phyloP scores from a whole-genome alignment of 2,329 filamentous ascomycete genomes.

The Neoascochyta sp. region DNA sequence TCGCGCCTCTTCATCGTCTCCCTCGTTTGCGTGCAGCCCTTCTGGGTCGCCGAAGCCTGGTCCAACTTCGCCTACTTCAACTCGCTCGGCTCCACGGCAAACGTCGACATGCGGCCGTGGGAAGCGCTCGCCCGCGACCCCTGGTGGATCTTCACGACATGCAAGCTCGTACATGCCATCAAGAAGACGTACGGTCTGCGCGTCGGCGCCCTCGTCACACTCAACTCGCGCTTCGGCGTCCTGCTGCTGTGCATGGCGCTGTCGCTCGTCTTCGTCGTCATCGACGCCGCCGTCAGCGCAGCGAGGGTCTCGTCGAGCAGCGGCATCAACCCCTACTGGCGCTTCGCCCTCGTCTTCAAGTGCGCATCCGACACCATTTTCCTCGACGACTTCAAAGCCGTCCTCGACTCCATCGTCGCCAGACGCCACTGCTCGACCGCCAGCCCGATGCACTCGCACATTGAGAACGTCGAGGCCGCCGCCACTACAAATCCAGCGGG shows the following conservation, averaged over 20 bases:
- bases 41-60: slow-evolving; percentile 36
- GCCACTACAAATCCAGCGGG: slow-evolving; percentile 21
- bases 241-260: slow-evolving; percentile 35
- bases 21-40: slow-evolving; percentile 31
- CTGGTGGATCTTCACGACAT: slow-evolving; percentile 39
- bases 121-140: slow-evolving; percentile 34
- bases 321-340: slow-evolving; percentile 38
- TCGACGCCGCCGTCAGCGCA: slow-evolving; percentile 30
- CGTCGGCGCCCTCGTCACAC: slow-evolving; percentile 20
- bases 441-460: too few species aligned
- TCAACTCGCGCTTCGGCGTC: slow-evolving; percentile 32
- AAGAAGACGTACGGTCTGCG: slow-evolving; percentile 34
- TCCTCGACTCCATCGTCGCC: slow-evolving; percentile 35
- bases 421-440: too few species aligned
- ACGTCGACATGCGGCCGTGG: slow-evolving; percentile 28
- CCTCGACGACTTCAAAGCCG: slow-evolving; percentile 37
- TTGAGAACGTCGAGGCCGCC: too few species aligned
- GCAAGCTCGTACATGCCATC: slow-evolving; percentile 29
- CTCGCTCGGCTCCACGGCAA: slow-evolving; percentile 25
- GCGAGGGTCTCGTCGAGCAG: slow-evolving; percentile 21
- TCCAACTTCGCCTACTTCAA: slow-evolving; percentile 38
- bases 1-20: slow-evolving; percentile 32
- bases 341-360: slow-evolving; percentile 36
- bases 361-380: slow-evolving; percentile 37
- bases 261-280: slow-evolving; percentile 30